Percentiles rank a stretch among this genome's conserved stretches.
phyloP scores from a whole-genome alignment of 306 rosid species.

The Leucaena leucocephala region DNA sequence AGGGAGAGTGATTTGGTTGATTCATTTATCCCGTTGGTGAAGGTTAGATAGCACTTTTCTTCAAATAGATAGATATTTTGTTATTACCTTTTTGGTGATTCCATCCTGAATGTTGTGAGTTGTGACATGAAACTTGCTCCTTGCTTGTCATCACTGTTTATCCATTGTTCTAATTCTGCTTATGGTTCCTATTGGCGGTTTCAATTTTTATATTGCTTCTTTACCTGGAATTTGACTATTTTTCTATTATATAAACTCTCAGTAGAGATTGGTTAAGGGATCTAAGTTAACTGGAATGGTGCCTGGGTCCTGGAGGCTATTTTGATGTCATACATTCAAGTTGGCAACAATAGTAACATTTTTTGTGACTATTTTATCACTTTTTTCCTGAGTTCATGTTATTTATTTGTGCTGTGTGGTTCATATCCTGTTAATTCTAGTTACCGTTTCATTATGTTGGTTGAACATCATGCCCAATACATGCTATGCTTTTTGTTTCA shows the following conservation, averaged over 20 bases:
- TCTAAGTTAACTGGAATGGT: not conserved
- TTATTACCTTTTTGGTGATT: slow-evolving; percentile 2
- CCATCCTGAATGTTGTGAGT: slow-evolving; percentile 27
- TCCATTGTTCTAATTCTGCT: slow-evolving; percentile 24
- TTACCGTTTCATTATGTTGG: slow-evolving; percentile 16
- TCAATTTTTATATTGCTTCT: slow-evolving; percentile 19
- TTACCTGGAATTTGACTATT: slow-evolving; percentile 10
- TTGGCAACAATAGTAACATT: slow-evolving; percentile 16
- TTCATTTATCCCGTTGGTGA: slow-evolving; percentile 82
- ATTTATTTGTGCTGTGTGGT: slow-evolving; percentile 8
- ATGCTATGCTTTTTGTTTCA: slow-evolving; percentile 40
- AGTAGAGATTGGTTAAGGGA: slow-evolving; percentile 12
- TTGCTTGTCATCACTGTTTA: not conserved
- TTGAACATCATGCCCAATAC: slow-evolving; percentile 20
- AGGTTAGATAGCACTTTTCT: slow-evolving; percentile 55
- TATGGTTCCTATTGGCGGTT: slow-evolving; percentile 16
- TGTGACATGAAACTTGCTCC: slow-evolving; percentile 4
- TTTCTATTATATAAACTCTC: slow-evolving; percentile 1
- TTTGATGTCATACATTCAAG: slow-evolving; percentile 8
- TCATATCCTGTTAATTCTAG: slow-evolving; percentile 6
- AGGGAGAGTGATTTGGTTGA: slow-evolving; percentile 88
- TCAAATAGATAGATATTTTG: slow-evolving; percentile 17
- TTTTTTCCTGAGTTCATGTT: not conserved
- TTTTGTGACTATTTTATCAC: slow-evolving; percentile 20
- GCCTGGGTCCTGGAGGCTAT: not conserved